phyloP scores from a whole-genome alignment of 2,329 filamentous ascomycete genomes.

The Neofusicoccum ribis region DNA sequence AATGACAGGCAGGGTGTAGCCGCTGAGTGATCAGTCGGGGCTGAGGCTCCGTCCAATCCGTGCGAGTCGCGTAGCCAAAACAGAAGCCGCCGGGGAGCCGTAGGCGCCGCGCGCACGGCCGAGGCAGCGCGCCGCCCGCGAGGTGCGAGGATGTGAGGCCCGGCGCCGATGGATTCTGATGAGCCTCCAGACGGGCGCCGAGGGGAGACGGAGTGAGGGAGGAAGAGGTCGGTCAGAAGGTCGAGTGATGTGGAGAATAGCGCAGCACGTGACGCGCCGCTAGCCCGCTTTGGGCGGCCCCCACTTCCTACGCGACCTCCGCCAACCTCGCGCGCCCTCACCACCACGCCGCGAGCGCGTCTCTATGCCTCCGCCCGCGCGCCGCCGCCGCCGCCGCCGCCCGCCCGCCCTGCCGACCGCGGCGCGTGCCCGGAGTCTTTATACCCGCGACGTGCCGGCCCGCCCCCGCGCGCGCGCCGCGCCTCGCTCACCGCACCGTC shows the following conservation, averaged over 20 bases:
- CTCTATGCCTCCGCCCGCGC: conserved; percentile 23
- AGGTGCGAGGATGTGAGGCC: conserved; percentile 16
- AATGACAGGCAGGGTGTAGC: conserved; percentile 37
- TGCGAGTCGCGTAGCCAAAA: conserved; percentile 40
- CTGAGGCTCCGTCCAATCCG: conserved; percentile 40
- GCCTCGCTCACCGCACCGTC: background rate
- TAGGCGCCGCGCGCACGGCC: conserved; percentile 24
- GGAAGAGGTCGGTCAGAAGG: conserved; percentile 24
- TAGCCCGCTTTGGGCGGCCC: conserved; percentile 23
- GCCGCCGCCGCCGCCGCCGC: conserved; percentile 8
- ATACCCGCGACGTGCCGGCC: conserved; percentile 20
- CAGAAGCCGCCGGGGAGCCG: conserved; percentile 18
- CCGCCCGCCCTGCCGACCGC: conserved; percentile 14
- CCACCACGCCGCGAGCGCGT: conserved; percentile 26
- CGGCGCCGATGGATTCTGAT: conserved; percentile 16
- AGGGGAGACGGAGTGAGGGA: conserved; percentile 22
- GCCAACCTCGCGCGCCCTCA: conserved; percentile 22
- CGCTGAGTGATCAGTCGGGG: conserved; percentile 40
- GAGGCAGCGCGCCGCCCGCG: conserved; percentile 26
- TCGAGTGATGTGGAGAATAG: conserved; percentile 33
- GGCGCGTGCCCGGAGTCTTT: conserved; percentile 22
- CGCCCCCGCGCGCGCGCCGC: background rate
- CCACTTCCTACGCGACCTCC: conserved; percentile 22
- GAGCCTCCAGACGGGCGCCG: conserved; percentile 1
- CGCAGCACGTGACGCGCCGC: conserved; percentile 14